phyloP scores from a whole-genome alignment of 129 eudicot genomes.

The Saussurea involucrata region DNA sequence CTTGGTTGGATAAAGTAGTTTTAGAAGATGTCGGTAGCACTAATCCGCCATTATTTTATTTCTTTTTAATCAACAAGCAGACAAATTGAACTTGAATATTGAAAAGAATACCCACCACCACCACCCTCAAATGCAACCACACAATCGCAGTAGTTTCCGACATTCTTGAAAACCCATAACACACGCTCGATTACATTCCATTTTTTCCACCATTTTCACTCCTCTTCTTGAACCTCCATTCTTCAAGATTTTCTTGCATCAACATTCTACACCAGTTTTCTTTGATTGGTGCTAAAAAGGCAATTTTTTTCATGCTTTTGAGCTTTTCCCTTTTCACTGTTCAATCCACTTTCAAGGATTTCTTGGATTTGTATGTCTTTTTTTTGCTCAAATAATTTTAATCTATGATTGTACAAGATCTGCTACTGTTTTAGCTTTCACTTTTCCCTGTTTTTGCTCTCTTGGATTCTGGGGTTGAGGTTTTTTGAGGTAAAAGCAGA shows the following conservation, averaged over 20 bases:
- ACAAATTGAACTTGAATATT: slow-evolving; percentile 25
- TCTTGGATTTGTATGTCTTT: slow-evolving; percentile 23
- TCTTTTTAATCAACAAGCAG: slow-evolving; percentile 4
- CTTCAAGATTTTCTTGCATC: slow-evolving; percentile 11
- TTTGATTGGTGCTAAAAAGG: slow-evolving; percentile 19
- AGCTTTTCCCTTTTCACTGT: slow-evolving; percentile 36
- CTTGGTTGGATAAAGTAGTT: not conserved
- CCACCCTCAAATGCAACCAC: slow-evolving; percentile 28
- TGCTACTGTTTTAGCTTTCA: slow-evolving; percentile 25
- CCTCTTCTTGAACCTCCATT: not conserved
- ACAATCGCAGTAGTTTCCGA: slow-evolving; percentile 20
- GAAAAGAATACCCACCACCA: slow-evolving; percentile 26
- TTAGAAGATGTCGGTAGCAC: slow-evolving; percentile 13
- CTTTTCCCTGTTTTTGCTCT: slow-evolving; percentile 39
- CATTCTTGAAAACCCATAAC: slow-evolving; percentile 17
- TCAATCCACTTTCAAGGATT: slow-evolving; percentile 19
- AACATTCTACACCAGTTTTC: slow-evolving; percentile 13
- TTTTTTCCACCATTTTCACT: not conserved
- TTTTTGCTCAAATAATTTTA: not conserved
- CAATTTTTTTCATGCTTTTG: slow-evolving; percentile 16
- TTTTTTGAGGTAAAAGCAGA: slow-evolving; percentile 30
- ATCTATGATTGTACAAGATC: slow-evolving; percentile 36
- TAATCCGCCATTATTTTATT: not conserved
- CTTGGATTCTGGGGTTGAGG: slow-evolving; percentile 39
- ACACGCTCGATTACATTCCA: not conserved